Evolutionary conservation across 345 rosid genomes (phyloP).

Genomic region (Sisymbrium altissimum): DNA sequence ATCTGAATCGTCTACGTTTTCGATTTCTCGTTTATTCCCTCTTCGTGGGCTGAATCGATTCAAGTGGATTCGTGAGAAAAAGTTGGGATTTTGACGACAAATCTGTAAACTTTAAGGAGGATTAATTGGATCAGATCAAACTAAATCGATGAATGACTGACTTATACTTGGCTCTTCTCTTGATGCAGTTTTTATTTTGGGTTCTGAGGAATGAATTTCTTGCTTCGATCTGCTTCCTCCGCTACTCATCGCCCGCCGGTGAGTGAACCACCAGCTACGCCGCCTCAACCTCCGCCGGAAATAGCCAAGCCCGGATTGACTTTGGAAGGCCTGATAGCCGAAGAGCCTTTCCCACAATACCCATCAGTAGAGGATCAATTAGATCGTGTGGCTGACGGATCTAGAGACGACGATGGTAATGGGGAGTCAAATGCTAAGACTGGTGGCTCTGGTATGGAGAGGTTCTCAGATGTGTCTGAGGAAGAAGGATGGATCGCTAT

Average conservation of each 20-base stretch:
- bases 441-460: conserved; percentile 39
- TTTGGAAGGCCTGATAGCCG: conserved; percentile 65
- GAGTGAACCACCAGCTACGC: conserved; percentile 44
- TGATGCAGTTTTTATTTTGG: conserved; percentile 22
- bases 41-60: conserved; percentile 5
- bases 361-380: conserved; percentile 37
- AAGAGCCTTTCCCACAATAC: conserved; percentile 59
- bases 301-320: conserved; percentile 37
- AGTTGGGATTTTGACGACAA: not conserved
- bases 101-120: conserved; percentile 7
- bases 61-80: conserved; percentile 5
- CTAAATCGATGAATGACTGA: not conserved
- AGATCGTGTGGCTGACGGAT: conserved; percentile 36
- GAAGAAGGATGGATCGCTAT: conserved; percentile 93
- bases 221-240: conserved; percentile 57
- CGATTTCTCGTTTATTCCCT: not conserved
- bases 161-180: not conserved
- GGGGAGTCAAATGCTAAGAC: conserved; percentile 33
- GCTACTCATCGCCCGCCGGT: conserved; percentile 46
- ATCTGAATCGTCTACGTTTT: conserved; percentile 13
- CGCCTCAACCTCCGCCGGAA: conserved; percentile 29
- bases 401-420: conserved; percentile 34
- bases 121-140: not conserved
- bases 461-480: conserved; percentile 69
- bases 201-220: conserved; percentile 69